Conservation (phyloP, 768 basidiomycete genomes). For the Hebeloma cylindrosporum region DNA sequence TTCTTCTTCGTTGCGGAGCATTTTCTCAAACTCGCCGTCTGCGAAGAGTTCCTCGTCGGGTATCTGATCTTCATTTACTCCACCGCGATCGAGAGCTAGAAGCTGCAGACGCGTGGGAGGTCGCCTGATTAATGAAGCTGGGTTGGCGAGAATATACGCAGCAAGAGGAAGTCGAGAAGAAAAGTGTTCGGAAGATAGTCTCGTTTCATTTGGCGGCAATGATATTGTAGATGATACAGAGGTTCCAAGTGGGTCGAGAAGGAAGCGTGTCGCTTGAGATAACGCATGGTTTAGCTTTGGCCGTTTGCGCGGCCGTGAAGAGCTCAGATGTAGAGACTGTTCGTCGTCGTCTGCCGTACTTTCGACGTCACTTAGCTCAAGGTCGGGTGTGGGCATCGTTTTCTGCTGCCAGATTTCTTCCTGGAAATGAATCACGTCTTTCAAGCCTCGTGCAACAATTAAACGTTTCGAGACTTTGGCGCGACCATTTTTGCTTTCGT, state of each 20-base stretch:
- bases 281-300: conserved; percentile 33
- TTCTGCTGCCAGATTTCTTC: conserved; percentile 56
- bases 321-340: neutral
- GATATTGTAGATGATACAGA: conserved; percentile 15
- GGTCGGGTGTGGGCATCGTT: conserved; percentile 36
- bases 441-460: conserved; percentile 64
- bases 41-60: conserved; percentile 72
- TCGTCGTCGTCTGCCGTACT: conserved; percentile 8
- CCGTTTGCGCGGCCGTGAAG: conserved; percentile 24
- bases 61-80: conserved; percentile 48
- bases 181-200: conserved; percentile 9
- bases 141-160: conserved; percentile 55
- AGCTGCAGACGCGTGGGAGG: conserved; percentile 68
- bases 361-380: conserved; percentile 38
- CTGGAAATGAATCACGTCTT: conserved; percentile 69
- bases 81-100: conserved; percentile 58
- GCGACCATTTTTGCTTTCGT: conserved; percentile 48
- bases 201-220: conserved; percentile 7
- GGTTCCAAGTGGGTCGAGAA: conserved; percentile 56
- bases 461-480: conserved; percentile 63
- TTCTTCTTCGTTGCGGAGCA: conserved; percentile 57
- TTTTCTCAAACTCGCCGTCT: conserved; percentile 63
- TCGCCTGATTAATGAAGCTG: conserved; percentile 27
- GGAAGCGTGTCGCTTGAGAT: conserved; percentile 50
- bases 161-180: conserved; percentile 37